Conservation (phyloP, 352 stramenopile genomes). For the Elongisporangium undulatum region DNA sequence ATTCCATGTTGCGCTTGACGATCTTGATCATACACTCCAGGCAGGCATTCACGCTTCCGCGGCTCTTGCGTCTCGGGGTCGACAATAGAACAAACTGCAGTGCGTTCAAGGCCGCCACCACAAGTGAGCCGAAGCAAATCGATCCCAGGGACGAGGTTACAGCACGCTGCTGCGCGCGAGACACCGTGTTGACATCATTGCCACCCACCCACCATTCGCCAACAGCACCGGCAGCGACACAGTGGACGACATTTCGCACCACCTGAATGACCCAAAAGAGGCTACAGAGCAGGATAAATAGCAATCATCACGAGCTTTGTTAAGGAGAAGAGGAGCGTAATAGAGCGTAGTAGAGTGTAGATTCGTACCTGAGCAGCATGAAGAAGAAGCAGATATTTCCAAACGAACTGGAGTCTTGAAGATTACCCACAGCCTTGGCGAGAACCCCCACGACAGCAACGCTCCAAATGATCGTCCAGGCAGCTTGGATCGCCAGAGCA, state of each 20-base stretch:
- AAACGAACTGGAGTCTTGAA: slow-evolving; percentile 56
- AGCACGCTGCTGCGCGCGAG: slow-evolving; percentile 55
- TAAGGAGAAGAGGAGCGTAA: neutral
- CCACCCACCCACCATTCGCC: slow-evolving; percentile 85
- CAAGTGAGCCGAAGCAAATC: slow-evolving; percentile 79
- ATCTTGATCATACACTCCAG: slow-evolving; percentile 77
- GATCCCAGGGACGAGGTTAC: slow-evolving; percentile 77
- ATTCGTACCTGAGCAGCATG: slow-evolving; percentile 70
- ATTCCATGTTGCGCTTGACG: slow-evolving; percentile 67
- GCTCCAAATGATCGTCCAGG: slow-evolving; percentile 80
- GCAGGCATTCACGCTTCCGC: slow-evolving; percentile 65
- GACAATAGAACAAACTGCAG: slow-evolving; percentile 67
- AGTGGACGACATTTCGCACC: slow-evolving; percentile 84
- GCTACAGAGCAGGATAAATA: slow-evolving; percentile 17
- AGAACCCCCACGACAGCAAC: slow-evolving; percentile 69
- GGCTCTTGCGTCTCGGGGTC: slow-evolving; percentile 55
- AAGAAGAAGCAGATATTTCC: slow-evolving; percentile 82
- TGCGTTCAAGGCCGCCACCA: slow-evolving; percentile 65
- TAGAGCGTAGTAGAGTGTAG: neutral
- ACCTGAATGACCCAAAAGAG: slow-evolving; percentile 87
- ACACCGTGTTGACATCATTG: slow-evolving; percentile 68
- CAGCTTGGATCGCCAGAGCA: slow-evolving; percentile 48
- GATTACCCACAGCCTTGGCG: slow-evolving; percentile 36
- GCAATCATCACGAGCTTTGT: neutral
- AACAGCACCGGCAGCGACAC: slow-evolving; percentile 68